Evolutionary conservation across 2,329 filamentous ascomycete species (phyloP).

Genomic region (Colletotrichum simmondsii): DNA sequence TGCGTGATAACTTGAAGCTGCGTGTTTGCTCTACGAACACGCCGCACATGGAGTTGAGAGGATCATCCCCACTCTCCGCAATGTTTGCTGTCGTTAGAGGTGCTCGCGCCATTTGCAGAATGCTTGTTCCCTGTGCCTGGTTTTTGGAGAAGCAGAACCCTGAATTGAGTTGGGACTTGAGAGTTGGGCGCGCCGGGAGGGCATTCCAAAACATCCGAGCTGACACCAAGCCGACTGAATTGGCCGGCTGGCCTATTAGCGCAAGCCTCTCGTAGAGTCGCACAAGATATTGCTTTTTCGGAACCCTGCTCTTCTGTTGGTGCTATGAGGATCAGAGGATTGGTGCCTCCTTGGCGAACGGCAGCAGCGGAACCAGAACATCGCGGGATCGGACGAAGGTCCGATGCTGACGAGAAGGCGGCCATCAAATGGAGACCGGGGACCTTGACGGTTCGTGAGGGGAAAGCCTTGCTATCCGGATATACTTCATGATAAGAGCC

Average conservation of each 20-base stretch:
- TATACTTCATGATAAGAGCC: background rate
- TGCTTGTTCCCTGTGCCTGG: slow-evolving; percentile 30
- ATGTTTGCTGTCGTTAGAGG: slow-evolving; percentile 11
- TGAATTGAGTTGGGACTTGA: slow-evolving; percentile 1
- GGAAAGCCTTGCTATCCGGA: background rate
- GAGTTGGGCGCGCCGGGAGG: background rate
- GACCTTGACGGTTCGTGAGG: slow-evolving; percentile 26
- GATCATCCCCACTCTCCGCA: slow-evolving; percentile 17
- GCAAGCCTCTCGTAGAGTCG: background rate
- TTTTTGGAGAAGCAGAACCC: slow-evolving; percentile 16
- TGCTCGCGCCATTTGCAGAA: slow-evolving; percentile 1
- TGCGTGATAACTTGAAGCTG: background rate
- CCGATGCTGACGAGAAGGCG: slow-evolving; percentile 10
- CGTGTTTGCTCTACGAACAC: slow-evolving; percentile 4
- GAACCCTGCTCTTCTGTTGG: background rate
- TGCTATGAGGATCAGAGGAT: slow-evolving; percentile 6
- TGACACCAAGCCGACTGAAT: slow-evolving; percentile 2
- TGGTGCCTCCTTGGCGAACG: background rate
- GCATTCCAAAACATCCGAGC: slow-evolving; percentile 18
- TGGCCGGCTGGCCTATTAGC: slow-evolving; percentile 9
- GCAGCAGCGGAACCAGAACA: background rate
- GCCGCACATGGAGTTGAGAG: background rate
- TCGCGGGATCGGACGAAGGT: slow-evolving; percentile 16
- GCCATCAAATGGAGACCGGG: slow-evolving; percentile 4
- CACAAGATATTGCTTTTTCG: background rate